Evolutionary conservation across 2,329 filamentous ascomycete genomes (phyloP).

Genomic region (Periconia sp.): DNA sequence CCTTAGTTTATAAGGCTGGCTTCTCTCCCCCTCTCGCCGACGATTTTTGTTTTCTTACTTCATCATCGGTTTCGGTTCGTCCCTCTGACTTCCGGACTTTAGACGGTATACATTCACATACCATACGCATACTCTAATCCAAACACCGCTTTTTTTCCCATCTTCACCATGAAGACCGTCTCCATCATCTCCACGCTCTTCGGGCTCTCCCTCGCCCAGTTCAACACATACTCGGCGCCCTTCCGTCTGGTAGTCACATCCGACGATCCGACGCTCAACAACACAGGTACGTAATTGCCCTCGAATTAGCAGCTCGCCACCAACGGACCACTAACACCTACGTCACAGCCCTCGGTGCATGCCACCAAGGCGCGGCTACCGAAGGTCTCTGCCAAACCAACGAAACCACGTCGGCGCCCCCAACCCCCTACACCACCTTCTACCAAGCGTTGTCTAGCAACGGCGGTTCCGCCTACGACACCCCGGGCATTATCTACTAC

Average conservation of each 20-base stretch:
- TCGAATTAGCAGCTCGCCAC: neutral
- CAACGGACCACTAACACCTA: neutral
- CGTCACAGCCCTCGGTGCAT: constrained; percentile 24
- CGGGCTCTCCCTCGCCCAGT: constrained; percentile 14
- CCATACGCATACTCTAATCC: neutral
- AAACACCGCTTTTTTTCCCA: neutral
- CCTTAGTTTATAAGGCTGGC: no score
- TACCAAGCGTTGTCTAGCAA: constrained; percentile 29
- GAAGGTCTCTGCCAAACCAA: constrained; percentile 40
- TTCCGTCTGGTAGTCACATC: constrained; percentile 27
- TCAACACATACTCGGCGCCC: constrained; percentile 12
- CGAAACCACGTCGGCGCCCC: constrained; percentile 5
- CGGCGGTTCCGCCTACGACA: constrained; percentile 9
- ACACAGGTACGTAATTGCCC: constrained; percentile 3
- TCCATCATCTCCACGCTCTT: constrained; percentile 4
- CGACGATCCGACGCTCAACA: constrained; percentile 17
- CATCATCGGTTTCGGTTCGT: no score
- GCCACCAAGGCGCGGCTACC: constrained; percentile 51
- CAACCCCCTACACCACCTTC: constrained; percentile 22
- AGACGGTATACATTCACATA: no score
- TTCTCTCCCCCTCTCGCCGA: no score
- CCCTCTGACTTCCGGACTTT: no score
- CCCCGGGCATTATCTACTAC: constrained; percentile 16
- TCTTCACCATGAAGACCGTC: constrained; percentile 7
- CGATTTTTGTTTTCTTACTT: no score